Evolutionary conservation across 805 yeast genomes (phyloP).

Genomic region (Candida gorgasii): DNA sequence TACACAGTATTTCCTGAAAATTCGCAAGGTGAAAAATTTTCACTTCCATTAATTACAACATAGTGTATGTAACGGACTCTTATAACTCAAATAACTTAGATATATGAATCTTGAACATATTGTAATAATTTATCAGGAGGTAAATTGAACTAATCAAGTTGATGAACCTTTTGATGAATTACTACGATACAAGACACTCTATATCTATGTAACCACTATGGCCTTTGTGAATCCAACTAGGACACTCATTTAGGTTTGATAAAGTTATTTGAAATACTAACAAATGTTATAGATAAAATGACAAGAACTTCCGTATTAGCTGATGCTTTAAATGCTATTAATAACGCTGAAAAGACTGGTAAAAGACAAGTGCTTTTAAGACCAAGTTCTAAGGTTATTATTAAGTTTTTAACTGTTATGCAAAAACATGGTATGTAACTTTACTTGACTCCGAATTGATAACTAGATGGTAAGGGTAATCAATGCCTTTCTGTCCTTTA

Average conservation of each 20-base stretch:
- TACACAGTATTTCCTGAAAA: neutral
- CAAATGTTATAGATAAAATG: constrained; percentile 49
- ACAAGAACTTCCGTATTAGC: constrained; percentile 98
- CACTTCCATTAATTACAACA: neutral
- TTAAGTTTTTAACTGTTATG: constrained; percentile 94
- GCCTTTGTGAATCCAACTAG: constrained; percentile 16
- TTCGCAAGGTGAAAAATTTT: constrained; percentile 4
- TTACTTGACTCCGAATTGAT: constrained; percentile 74
- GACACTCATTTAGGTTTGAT: constrained; percentile 42
- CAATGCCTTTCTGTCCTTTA: constrained; percentile 97
- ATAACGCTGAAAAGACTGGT: constrained; percentile 99
- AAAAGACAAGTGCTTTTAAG: constrained; percentile 97
- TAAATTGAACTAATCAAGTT: neutral
- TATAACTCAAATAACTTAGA: constrained; percentile 5
- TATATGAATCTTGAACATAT: constrained; percentile 6
- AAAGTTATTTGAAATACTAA: constrained; percentile 17
- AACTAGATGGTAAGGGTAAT: constrained; percentile 94
- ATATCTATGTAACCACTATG: constrained; percentile 3
- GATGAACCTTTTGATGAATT: neutral
- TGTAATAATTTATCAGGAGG: constrained; percentile 5
- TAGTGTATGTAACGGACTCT: constrained; percentile 3
- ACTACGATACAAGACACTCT: constrained; percentile 7
- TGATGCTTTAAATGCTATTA: constrained; percentile 96
- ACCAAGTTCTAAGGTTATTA: constrained; percentile 97
- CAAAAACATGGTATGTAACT: constrained; percentile 71